Percentiles rank a stretch among this genome's conserved stretches.
Evolutionary conservation across 2,329 filamentous ascomycete genomes (phyloP).

Genomic region (Aspergillus sp.): DNA sequence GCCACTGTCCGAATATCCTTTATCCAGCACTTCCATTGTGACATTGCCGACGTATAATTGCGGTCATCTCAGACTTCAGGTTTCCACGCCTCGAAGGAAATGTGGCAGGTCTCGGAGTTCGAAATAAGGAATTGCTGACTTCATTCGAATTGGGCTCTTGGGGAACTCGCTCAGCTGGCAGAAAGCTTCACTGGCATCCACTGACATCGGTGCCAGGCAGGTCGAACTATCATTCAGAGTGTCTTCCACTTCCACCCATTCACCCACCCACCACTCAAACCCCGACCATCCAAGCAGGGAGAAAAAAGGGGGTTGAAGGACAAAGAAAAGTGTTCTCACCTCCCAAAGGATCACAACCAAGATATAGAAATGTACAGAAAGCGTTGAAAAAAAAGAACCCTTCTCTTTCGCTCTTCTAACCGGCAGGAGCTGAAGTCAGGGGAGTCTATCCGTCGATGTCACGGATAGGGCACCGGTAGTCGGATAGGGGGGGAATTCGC

Average conservation of each 20-base stretch:
- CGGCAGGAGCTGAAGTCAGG: conserved; percentile 42
- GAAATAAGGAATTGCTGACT: conserved; percentile 15
- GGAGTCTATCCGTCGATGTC: conserved; percentile 34
- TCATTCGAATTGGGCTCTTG: conserved; percentile 13
- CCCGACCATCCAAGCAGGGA: background rate
- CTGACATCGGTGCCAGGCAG: background rate
- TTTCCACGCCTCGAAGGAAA: conserved; percentile 6
- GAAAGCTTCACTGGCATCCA: conserved; percentile 5
- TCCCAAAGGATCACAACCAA: conserved; percentile 27
- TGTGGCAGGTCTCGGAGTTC: conserved; percentile 5
- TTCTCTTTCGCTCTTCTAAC: conserved; percentile 41
- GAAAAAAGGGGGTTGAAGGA: conserved; percentile 2
- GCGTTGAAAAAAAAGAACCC: conserved; percentile 28
- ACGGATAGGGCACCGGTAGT: conserved; percentile 36
- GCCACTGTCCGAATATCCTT: background rate
- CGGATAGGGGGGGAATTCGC: conserved; percentile 31
- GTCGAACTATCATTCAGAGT: conserved; percentile 1
- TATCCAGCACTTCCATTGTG: background rate
- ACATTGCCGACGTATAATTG: background rate
- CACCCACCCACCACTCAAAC: background rate
- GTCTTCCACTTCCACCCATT: background rate
- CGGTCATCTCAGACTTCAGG: background rate
- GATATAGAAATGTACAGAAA: conserved; percentile 29
- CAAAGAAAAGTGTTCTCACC: conserved; percentile 24
- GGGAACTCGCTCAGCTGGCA: conserved; percentile 8